Base-by-base conservation (phyloP, 1,139 yeast genomes). In the Pichia terricola region DNA sequence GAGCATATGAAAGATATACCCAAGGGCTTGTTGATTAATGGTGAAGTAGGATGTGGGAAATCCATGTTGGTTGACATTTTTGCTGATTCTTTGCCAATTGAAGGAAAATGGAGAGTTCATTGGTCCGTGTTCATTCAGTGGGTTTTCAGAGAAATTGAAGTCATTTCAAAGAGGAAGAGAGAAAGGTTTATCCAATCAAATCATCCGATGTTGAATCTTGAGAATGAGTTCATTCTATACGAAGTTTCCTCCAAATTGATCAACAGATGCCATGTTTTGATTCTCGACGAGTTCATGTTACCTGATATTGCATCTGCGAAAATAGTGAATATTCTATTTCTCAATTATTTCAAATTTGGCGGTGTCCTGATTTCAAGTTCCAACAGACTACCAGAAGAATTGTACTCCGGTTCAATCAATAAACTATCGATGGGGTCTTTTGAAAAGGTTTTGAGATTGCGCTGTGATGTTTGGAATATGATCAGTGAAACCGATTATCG, bases 21-120 rank as follows among this genome's bases (percentile, higher is more conserved):
- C 0, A 80, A 74, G 47, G 88, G 89, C 0, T 61, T 81, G 4
- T 56, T 81, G 40, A 61, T 81, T 5, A 79, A 81, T 56, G 89
- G 89, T 2, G 87, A 79, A 50, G 88, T 81, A 3, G 88, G 88
- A 0, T 78, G 84, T 55, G 89, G 89, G 2, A 81, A 81, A 55
- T 77, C 86, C 2, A 76, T 81, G 81, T 59, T 81, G 41, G 75
- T 81, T 77, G 88, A 81, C 53, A 72, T 81, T 26, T 81, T 81
- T 64, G 87, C 87, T 1, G 67, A 69, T 38, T 70, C 81, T 2
- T 62, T 81, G 34, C 89, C 88, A 0, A 77, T 78, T 50, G 65
- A 68, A 27, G 73, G 81, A 3, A 82, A 82, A 55, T 72, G 76
- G 66, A 66, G 89, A 47, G 78, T 86, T 79, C 89, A 81, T 55